Evolutionary conservation across 306 rosid species (phyloP), one percentile per base, ranked within the genome.

Genomic region (Sindora glabra): DNA sequence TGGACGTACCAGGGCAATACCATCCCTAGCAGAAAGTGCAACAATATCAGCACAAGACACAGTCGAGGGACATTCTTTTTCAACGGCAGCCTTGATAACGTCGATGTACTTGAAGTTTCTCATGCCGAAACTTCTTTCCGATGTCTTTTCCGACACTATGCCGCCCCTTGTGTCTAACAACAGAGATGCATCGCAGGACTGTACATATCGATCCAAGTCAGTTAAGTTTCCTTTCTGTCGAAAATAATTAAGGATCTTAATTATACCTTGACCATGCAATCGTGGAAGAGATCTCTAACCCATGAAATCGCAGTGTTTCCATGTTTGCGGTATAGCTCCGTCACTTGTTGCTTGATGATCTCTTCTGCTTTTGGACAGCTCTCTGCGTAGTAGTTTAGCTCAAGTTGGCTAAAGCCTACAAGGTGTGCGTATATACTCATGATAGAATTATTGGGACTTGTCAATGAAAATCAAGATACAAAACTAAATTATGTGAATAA

Each of bases 201-300:
- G 19, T 19, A 56, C 24, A 24, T n/a, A n/a, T n/a, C n/a, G n/a
- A n/a, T n/a, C n/a, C n/a, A n/a, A n/a, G n/a, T n/a, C n/a, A n/a
- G n/a, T n/a, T n/a, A n/a, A n/a, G n/a, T n/a, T n/a, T n/a, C n/a
- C n/a, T n/a, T n/a, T n/a, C n/a, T n/a, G n/a, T n/a, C n/a, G n/a
- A n/a, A n/a, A n/a, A n/a, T n/a, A n/a, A n/a, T n/a, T n/a, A n/a
- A n/a, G n/a, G n/a, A n/a, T n/a, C n/a, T n/a, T n/a, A n/a, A n/a
- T n/a, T n/a, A n/a, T 56, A 82, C 87, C 84, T 78, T 41, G 23
- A 82, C 84, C 7, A 75, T 29, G 55, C 88, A 78, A 48, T 78
- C 84, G 32, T 82, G 84, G 75, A 82, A 82, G 65, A 75, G 82
- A 61, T 78, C 75, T 75, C 88, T 75, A 21, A 82, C 40, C 88